Evolutionary conservation across 169 alveolate genomes (phyloP), one percentile per base, ranked within the genome.

Genomic region (Theileria annulata): DNA sequence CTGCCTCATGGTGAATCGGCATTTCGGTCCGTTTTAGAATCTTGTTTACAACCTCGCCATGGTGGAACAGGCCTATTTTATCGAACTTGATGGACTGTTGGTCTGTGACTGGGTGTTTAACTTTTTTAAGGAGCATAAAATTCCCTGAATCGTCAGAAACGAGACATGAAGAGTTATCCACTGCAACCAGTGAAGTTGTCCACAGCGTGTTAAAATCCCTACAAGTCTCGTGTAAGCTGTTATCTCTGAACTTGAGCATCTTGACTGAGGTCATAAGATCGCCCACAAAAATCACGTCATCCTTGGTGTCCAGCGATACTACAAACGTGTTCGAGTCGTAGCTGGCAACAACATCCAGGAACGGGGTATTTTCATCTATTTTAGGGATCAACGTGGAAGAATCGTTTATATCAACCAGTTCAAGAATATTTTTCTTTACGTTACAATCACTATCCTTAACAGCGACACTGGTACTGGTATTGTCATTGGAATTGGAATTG

Each of bases 81-180:
- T 73, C 80, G 0, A 76, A 68, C 62, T 33, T 74, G 42, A 70
- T 30, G 13, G 85, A 71, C 70, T 80, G 62, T 13, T n/a, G 56
- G 79, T 80, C 88, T 59, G 73, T 80, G 49, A 70, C 27, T 27
- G 79, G 78, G 8, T 56, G 21, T 8, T 8, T 3, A 28, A 31
- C 37, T 77, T 75, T 80, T 15, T 60, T 58, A 13, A 80, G 72
- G 2, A 80, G 70, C 47, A 28, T 27, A 35, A 80, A 66, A 64
- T 80, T 80, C 37, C 88, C 88, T 3, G 84, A 80, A 66, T 78
- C 79, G 66, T 82, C 88, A 17, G 88, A 60, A 3, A 75, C 70
- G 0, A 82, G 64, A 23, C 82, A 75, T 9, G 64, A 62, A 30
- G 74, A 72, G 48, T 68, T 25, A 54, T 82, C 88, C 1, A 82